These are phyloP conservation scores for Epichloe bromicola DNA, from an alignment of 2,329 filamentous ascomycete species.

Conservation along the genomic window DNA sequence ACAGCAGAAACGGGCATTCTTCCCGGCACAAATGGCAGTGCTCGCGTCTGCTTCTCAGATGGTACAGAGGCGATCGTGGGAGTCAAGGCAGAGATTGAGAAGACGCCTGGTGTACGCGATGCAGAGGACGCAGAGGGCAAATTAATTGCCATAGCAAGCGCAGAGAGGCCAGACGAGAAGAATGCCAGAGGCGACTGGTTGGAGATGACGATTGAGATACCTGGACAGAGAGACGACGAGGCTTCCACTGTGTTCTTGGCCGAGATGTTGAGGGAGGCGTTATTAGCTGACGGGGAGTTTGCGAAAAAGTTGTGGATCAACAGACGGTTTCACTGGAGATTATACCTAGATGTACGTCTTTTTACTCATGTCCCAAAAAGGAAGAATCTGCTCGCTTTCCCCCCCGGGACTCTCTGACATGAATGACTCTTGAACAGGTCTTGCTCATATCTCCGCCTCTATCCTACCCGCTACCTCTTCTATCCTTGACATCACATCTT, in stretches of 20 bases:
- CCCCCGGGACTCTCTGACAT: neutral
- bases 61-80: conserved; percentile 94
- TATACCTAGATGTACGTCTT: conserved; percentile 76
- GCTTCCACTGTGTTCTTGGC: conserved; percentile 74
- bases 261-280: conserved; percentile 77
- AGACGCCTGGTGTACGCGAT: conserved; percentile 32
- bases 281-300: conserved; percentile 61
- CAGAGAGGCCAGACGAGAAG: conserved; percentile 26
- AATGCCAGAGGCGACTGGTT: conserved; percentile 59
- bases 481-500: conserved; percentile 86
- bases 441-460: conserved; percentile 85
- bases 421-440: conserved; percentile 42
- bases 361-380: neutral
- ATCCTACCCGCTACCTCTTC: conserved; percentile 83
- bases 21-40: conserved; percentile 81
- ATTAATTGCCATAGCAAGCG: conserved; percentile 15
- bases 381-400: neutral
- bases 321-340: conserved; percentile 83
- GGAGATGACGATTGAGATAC: conserved; percentile 83
- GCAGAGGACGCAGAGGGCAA: conserved; percentile 13
- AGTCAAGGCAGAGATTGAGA: conserved; percentile 88
- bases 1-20: conserved; percentile 84
- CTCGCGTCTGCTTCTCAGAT: conserved; percentile 85
- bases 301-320: conserved; percentile 74
- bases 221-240: conserved; percentile 83